phyloP scores from a whole-genome alignment of 768 basidiomycete genomes.

The Aureoboletus auriporus region DNA sequence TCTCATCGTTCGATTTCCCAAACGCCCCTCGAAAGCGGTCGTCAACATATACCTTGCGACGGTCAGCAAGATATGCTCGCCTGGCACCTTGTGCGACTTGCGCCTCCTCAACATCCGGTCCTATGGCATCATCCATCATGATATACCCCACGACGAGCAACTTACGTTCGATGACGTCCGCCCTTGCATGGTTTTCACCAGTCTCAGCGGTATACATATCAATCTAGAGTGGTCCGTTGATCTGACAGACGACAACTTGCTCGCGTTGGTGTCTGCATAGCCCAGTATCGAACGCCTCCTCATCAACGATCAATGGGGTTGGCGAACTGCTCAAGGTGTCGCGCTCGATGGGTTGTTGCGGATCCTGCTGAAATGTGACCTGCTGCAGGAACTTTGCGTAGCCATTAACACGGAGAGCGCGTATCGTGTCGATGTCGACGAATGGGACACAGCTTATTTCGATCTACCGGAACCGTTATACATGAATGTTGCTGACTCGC shows the following conservation, averaged over 20 bases:
- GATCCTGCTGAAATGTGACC: background rate
- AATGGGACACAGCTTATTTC: background rate
- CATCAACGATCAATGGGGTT: constrained; percentile 11
- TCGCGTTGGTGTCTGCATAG: constrained; percentile 7
- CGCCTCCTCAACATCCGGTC: background rate
- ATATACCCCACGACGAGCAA: background rate
- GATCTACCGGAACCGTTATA: background rate
- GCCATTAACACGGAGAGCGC: background rate
- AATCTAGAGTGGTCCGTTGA: constrained; percentile 2
- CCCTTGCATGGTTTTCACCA: background rate
- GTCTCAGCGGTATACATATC: constrained; percentile 1
- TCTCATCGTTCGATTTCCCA: background rate
- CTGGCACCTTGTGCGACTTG: background rate
- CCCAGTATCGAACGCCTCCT: constrained; percentile 2
- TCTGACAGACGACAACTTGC: constrained; percentile 2
- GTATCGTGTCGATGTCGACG: background rate
- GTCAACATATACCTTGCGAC: background rate
- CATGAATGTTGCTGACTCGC: constrained; percentile 1
- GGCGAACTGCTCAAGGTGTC: constrained; percentile 1
- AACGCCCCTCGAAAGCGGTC: background rate
- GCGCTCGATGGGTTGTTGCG: constrained; percentile 1
- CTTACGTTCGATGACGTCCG: background rate
- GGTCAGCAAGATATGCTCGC: background rate
- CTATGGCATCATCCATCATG: background rate
- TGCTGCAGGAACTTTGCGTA: constrained; percentile 1